Base-by-base conservation (phyloP, 1,284 basidiomycete genomes). In the Veloporphyrellus conicus region DNA sequence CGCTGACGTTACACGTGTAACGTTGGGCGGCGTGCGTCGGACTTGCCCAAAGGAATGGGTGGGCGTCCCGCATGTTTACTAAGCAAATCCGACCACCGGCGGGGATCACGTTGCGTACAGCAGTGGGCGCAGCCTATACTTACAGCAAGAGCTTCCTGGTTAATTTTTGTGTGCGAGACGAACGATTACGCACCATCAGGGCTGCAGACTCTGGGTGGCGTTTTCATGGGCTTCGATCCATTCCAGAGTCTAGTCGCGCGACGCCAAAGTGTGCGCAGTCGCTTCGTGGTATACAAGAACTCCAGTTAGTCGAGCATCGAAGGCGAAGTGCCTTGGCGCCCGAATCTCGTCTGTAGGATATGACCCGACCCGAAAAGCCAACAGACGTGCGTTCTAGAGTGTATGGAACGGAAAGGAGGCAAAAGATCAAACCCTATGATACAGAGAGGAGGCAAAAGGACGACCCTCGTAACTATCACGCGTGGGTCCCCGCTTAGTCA, bases 1-100 rank as follows among this genome's bases (percentile, higher is more conserved):
- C 39, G 47, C 16, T 52, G 45, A 64, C 56, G 54, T 64, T 56
- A 61, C 60, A 61, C 58, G 62, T 61, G 62, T 52, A 63, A 63
- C 54, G 46, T 51, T 43, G 59, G 45, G 60, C 58, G 50, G 29
- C 18, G 23, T 29, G 16, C 3, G 38, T 28, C 12, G 22, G 10
- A 23, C 29, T 32, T 44, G 22, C 40, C 34, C 20, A 35, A 35
- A 35, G 28, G 10, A 7, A n/a, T 5, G 14, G 18, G 35, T 25
- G 40, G 52, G 31, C 19, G 11, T 35, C 19, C 33, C 14, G 19
- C 4, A 27, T 12, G 38, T 25, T 50, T 20, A 56, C 41, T 49
- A 39, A 61, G 59, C 50, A 20, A 31, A n/a, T 39, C 50, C 45
- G 39, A 55, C 36, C 7, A 23, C 11, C 34, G 34, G 34, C 34